Base-by-base conservation (phyloP, 495 filamentous ascomycete genomes). In the Annulohypoxylon stygium region DNA sequence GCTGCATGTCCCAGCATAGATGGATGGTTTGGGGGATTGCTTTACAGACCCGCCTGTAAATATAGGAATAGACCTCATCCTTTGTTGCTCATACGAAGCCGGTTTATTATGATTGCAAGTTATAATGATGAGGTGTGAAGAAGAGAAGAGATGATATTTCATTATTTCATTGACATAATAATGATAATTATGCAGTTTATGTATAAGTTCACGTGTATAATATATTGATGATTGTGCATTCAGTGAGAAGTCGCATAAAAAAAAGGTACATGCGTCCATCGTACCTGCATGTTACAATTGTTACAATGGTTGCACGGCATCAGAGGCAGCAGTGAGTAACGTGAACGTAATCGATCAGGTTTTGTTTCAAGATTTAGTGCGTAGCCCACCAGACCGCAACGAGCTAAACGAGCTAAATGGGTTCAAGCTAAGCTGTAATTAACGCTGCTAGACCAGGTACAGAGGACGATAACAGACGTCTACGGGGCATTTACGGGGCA, bases 281-380 rank as follows among this genome's bases (percentile, higher is more conserved):
- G 41, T 45, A 16, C 41, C 41, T 45, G 41, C 41, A 16, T 16
- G 41, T 45, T 4, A 16, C 41, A 4, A n/a, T 2, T 45, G 41
- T 45, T 45, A 45, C 41, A 45, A 12, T 23, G 20, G 20, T 23
- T 23, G 20, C 20, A 23, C 20, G 1, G 20, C 20, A 23, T 23
- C 20, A 30, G 30, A 9, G 7, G n/a, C 43, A 20, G 5, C 43
- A 45, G 18, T 6, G 43, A 16, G n/a, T 20, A 47, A 20, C 43
- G 43, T 53, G 23, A 58, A n/a, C 37, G 20, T 63, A 63, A 63
- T 63, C 45, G 61, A 65, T 65, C 41, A 65, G 47, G 62, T 65
- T 54, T 26, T 34, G 62, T 65, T 43, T 39, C 34, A 51, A 12
- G 14, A 51, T 50, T 58, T 63, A 63, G 47, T 54, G 48, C 7